Conservation (phyloP, 805 yeast species). For the Lachancea meyersii region DNA sequence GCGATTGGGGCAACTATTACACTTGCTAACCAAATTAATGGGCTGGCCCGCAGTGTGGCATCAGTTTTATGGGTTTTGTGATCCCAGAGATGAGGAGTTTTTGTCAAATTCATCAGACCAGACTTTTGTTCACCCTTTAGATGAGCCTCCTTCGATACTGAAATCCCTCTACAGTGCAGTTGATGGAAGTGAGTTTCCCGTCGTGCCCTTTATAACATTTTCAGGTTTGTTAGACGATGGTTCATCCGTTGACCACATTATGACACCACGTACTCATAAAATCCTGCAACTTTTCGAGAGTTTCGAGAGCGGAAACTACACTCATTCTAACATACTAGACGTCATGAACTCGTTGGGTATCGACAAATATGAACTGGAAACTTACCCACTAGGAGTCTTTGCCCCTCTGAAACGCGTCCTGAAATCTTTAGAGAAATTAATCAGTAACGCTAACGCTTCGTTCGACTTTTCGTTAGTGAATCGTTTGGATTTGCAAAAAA, state of each 20-base stretch:
- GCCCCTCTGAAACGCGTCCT: constrained; percentile 62
- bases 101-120: constrained; percentile 4
- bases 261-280: constrained; percentile 62
- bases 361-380: constrained; percentile 46
- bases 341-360: constrained; percentile 56
- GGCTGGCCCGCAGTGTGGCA: constrained; percentile 70
- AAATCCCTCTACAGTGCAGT: constrained; percentile 38
- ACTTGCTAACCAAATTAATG: constrained; percentile 59
- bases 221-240: constrained; percentile 62
- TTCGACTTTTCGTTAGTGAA: constrained; percentile 34
- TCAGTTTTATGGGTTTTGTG: constrained; percentile 41
- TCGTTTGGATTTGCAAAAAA: constrained; percentile 9
- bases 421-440: constrained; percentile 45
- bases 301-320: constrained; percentile 47
- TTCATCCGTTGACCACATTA: constrained; percentile 48
- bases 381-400: constrained; percentile 67
- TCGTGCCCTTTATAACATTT: constrained; percentile 51
- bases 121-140: constrained; percentile 27
- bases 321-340: constrained; percentile 50
- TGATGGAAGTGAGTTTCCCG: constrained; percentile 23
- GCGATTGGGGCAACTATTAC: constrained; percentile 48
- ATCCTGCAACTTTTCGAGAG: constrained; percentile 57
- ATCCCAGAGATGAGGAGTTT: neutral
- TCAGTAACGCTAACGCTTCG: constrained; percentile 46
- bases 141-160: constrained; percentile 34